Percentiles rank a stretch among this genome's conserved stretches.
Evolutionary conservation across 441 rosid species (phyloP).

Genomic region (Adansonia grandidieri): DNA sequence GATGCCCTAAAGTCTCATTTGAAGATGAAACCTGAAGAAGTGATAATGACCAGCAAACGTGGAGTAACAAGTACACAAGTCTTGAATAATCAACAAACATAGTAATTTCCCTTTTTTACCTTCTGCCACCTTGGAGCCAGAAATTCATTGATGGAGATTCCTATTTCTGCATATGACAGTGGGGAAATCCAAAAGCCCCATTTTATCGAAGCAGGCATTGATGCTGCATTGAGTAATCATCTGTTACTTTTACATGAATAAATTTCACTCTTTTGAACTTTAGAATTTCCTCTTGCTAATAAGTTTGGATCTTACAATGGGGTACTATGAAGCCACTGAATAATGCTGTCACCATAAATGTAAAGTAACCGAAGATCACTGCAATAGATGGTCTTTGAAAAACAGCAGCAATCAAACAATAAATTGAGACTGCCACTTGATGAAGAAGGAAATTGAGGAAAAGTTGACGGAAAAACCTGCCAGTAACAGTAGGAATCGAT

Average conservation of each 20-base stretch:
- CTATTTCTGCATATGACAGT: conserved; percentile 43
- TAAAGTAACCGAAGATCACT: conserved; percentile 29
- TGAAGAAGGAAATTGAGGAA: conserved; percentile 54
- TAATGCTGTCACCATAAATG: not conserved
- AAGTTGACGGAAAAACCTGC: conserved; percentile 58
- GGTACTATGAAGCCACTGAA: conserved; percentile 46
- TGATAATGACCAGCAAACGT: not conserved
- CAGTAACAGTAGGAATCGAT: not conserved
- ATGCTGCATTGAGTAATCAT: conserved; percentile 29
- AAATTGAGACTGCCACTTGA: conserved; percentile 52
- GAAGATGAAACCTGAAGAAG: conserved; percentile 30
- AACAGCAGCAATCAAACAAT: conserved; percentile 50
- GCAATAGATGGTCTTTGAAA: conserved; percentile 48
- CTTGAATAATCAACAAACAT: not conserved
- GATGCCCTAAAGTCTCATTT: conserved; percentile 37
- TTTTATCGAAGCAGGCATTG: conserved; percentile 40
- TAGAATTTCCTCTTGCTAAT: not conserved
- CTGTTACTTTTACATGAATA: not conserved
- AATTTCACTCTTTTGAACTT: not conserved
- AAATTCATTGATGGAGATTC: conserved; percentile 42
- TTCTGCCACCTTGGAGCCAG: conserved; percentile 50
- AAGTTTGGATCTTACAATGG: conserved; percentile 30
- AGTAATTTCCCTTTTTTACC: conserved; percentile 25
- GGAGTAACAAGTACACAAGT: not conserved
- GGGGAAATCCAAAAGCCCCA: conserved; percentile 57